Evolutionary conservation across 2,329 filamentous ascomycete genomes (phyloP).

Genomic region (Aspergillus persii): DNA sequence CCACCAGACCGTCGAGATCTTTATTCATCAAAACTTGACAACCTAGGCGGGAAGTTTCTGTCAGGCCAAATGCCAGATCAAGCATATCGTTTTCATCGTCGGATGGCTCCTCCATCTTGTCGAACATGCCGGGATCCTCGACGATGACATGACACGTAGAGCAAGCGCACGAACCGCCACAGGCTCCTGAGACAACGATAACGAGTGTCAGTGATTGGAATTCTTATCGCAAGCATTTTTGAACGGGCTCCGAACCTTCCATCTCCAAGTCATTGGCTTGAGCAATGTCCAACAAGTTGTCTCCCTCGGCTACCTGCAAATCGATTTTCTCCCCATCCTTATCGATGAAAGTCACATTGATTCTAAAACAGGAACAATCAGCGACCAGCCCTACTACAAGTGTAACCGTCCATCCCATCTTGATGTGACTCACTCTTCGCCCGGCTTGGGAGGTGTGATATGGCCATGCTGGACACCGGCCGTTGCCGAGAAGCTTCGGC

Average conservation of each 20-base stretch:
- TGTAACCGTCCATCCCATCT: background rate
- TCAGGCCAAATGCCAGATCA: constrained; percentile 84
- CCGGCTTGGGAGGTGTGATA: constrained; percentile 76
- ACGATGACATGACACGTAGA: constrained; percentile 93
- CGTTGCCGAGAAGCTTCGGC: constrained; percentile 65
- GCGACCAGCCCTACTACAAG: background rate
- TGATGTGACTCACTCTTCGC: constrained; percentile 72
- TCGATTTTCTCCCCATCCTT: constrained; percentile 77
- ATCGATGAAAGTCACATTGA: constrained; percentile 88
- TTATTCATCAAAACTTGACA: constrained; percentile 92
- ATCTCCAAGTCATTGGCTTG: constrained; percentile 95
- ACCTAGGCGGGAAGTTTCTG: constrained; percentile 78
- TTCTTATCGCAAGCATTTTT: too few relatives aligned
- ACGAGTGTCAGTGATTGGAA: background rate
- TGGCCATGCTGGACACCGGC: constrained; percentile 68
- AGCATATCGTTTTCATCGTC: constrained; percentile 89
- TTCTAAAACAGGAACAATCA: constrained; percentile 48
- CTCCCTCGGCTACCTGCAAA: constrained; percentile 77
- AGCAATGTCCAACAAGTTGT: constrained; percentile 93
- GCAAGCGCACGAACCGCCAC: constrained; percentile 89
- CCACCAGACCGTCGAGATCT: constrained; percentile 80
- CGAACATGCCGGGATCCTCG: constrained; percentile 67
- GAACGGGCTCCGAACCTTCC: constrained; percentile 63
- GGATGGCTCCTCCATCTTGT: constrained; percentile 73
- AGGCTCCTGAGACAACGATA: constrained; percentile 60